These are phyloP conservation scores for Leucocoprinus sp. DNA, from an alignment of 768 basidiomycete genomes.

Conservation along the genomic window DNA sequence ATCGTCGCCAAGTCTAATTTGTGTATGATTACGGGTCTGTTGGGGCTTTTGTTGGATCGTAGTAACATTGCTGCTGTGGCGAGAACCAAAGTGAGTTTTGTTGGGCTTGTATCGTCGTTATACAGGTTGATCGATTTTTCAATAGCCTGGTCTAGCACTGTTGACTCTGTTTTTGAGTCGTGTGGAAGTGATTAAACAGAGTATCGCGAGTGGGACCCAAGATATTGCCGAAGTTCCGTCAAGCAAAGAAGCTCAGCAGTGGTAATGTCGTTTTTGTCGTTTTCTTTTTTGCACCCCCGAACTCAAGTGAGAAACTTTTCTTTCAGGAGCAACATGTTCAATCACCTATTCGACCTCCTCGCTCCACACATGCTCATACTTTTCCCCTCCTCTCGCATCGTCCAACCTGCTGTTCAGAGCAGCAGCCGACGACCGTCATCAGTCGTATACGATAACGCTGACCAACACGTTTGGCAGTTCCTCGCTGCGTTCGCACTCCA, in stretches of 20 bases:
- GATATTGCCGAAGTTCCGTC: slow-evolving; percentile 44
- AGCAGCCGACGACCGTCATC: slow-evolving; percentile 27
- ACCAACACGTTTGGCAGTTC: slow-evolving; percentile 94
- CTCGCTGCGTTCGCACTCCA: slow-evolving; percentile 83
- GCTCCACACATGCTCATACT: slow-evolving; percentile 67
- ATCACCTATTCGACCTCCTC: slow-evolving; percentile 77
- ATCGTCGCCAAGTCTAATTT: slow-evolving; percentile 75
- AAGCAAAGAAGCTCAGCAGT: slow-evolving; percentile 73
- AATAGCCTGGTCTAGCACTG: slow-evolving; percentile 86
- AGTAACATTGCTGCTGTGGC: slow-evolving; percentile 68
- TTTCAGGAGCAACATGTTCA: slow-evolving; percentile 78
- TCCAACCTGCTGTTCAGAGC: slow-evolving; percentile 23
- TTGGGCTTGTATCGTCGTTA: neutral
- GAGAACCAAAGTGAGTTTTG: slow-evolving; percentile 67
- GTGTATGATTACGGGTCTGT: slow-evolving; percentile 76
- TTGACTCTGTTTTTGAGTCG: slow-evolving; percentile 87
- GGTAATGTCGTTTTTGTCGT: slow-evolving; percentile 25
- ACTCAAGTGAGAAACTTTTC: too few species aligned
- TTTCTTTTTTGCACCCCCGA: neutral
- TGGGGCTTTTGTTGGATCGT: slow-evolving; percentile 75
- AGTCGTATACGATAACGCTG: slow-evolving; percentile 60
- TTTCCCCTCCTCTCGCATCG: slow-evolving; percentile 83
- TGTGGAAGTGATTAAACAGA: slow-evolving; percentile 87
- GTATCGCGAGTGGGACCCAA: slow-evolving; percentile 43
- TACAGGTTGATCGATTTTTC: neutral